These are phyloP conservation scores for Trichophyton benhamiae DNA, from an alignment of 2,329 filamentous ascomycete species.

Conservation along the genomic window DNA sequence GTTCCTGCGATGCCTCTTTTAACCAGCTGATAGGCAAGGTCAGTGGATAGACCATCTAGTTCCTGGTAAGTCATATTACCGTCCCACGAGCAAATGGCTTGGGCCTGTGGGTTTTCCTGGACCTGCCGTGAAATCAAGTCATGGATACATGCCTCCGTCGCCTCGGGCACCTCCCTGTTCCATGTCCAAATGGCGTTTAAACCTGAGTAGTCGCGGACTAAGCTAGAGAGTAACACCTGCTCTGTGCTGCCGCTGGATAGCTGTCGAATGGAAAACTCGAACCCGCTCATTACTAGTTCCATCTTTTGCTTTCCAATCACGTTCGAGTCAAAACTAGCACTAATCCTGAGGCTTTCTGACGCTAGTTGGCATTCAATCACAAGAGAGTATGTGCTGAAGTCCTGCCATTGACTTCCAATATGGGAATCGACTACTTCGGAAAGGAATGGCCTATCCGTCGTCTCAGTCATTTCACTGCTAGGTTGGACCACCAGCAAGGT, in stretches of 20 bases:
- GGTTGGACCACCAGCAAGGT: conserved; percentile 27
- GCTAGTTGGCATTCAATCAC: conserved; percentile 1
- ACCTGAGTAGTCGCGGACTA: conserved; percentile 8
- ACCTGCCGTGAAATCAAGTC: conserved; percentile 19
- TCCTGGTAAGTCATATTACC: conserved; percentile 12
- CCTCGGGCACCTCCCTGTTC: conserved; percentile 15
- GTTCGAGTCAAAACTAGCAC: neutral
- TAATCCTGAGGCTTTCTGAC: neutral
- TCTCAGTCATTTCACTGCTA: neutral
- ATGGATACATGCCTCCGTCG: conserved; percentile 18
- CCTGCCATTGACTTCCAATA: neutral
- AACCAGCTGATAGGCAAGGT: conserved; percentile 6
- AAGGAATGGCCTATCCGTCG: neutral
- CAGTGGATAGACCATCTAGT: conserved; percentile 14
- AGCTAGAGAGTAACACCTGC: neutral
- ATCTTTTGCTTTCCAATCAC: conserved; percentile 1
- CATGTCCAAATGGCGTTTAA: conserved; percentile 17
- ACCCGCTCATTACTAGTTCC: neutral
- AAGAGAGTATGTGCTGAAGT: neutral
- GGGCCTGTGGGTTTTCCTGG: conserved; percentile 12
- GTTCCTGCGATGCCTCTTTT: conserved; percentile 15
- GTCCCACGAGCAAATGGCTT: conserved; percentile 17
- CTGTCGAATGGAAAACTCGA: neutral
- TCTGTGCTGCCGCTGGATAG: neutral
- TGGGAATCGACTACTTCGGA: neutral